These are phyloP conservation scores for Misopates orontium DNA, from an alignment of 257 asterid species.

Conservation along the genomic window DNA sequence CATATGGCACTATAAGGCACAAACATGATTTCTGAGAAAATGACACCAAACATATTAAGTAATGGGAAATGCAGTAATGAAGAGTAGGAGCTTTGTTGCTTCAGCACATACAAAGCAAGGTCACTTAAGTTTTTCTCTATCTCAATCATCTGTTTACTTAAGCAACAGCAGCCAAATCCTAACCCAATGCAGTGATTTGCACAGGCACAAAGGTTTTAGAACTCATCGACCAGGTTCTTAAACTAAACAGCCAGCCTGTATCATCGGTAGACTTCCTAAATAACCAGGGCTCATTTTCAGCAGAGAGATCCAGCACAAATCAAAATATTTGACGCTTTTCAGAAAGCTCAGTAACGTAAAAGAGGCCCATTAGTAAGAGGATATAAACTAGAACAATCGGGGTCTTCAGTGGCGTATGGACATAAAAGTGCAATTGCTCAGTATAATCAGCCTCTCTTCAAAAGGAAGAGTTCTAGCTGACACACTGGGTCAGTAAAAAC, in stretches of 20 bases:
- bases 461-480: slow-evolving; percentile 5
- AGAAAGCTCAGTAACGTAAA: not conserved
- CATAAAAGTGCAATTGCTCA: not conserved
- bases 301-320: slow-evolving; percentile 11
- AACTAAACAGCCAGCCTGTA: slow-evolving; percentile 20
- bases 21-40: not conserved
- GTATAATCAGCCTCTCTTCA: not conserved
- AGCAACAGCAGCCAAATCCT: not conserved
- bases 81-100: not conserved
- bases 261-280: slow-evolving; percentile 10
- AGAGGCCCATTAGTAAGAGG: slow-evolving; percentile 3
- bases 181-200: not conserved
- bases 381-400: not conserved
- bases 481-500: not conserved
- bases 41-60: not conserved
- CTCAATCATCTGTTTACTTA: not conserved
- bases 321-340: not conserved
- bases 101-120: not conserved
- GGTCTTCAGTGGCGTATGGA: not conserved
- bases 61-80: not conserved
- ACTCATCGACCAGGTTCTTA: not conserved
- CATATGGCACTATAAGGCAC: too few relatives aligned
- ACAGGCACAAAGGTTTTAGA: not conserved
- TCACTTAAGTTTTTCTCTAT: not conserved
- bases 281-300: slow-evolving; percentile 14